Conservation (phyloP, 345 rosid genomes). For the Eucalyptus regnans region DNA sequence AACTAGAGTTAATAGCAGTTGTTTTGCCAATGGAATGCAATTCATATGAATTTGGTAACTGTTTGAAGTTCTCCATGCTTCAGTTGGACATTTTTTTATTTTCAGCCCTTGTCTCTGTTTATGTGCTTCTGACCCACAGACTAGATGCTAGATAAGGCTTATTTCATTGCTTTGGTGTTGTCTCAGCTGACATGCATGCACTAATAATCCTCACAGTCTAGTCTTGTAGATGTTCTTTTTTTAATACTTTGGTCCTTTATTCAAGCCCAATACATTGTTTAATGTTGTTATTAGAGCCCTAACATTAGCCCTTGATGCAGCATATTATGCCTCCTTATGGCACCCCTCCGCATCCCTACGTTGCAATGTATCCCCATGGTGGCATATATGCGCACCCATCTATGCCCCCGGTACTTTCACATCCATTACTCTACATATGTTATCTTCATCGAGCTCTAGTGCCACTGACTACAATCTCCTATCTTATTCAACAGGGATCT, state of each 20-base stretch:
- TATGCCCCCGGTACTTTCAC: slow-evolving; percentile 67
- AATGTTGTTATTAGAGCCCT: not conserved
- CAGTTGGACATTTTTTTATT: not conserved
- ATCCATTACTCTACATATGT: not conserved
- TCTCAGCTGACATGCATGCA: not conserved
- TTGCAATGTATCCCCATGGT: slow-evolving; percentile 98
- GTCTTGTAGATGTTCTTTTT: not conserved
- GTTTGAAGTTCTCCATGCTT: not conserved
- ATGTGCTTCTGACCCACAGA: not conserved
- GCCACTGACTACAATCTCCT: not conserved
- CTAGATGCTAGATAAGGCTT: not conserved
- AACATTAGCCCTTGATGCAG: slow-evolving; percentile 21
- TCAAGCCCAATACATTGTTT: not conserved
- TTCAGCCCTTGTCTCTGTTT: not conserved
- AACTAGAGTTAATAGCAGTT: not conserved
- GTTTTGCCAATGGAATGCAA: not conserved
- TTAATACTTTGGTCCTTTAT: not conserved
- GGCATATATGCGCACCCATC: slow-evolving; percentile 96
- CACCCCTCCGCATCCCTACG: slow-evolving; percentile 95
- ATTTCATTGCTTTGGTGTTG: not conserved
- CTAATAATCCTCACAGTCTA: not conserved
- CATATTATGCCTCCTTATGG: slow-evolving; percentile 98
- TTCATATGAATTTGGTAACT: not conserved
- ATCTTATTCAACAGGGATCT: slow-evolving; percentile 49
- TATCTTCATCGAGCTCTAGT: not conserved